Evolutionary conservation across 2,329 filamentous ascomycete genomes (phyloP).

Genomic region (Epichloe hybrida): DNA sequence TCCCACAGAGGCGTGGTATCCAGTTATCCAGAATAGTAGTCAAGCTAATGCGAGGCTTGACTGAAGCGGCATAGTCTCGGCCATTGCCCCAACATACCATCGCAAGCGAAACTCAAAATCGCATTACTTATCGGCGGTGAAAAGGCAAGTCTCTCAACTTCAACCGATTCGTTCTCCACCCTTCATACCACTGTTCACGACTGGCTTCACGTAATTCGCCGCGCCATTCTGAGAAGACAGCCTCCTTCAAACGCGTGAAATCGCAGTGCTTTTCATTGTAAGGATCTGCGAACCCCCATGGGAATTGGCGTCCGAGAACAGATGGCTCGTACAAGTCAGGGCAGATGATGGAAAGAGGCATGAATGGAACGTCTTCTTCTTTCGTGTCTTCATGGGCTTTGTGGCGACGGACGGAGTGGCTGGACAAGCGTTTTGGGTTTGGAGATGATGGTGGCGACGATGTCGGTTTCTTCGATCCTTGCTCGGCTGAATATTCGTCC

Average conservation of each 20-base stretch:
- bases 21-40: neutral
- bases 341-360: slow-evolving; percentile 87
- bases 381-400: slow-evolving; percentile 32
- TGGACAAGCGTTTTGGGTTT: slow-evolving; percentile 32
- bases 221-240: slow-evolving; percentile 89
- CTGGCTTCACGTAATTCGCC: slow-evolving; percentile 80
- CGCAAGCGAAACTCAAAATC: neutral
- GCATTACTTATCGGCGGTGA: slow-evolving; percentile 18
- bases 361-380: slow-evolving; percentile 48
- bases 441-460: slow-evolving; percentile 22
- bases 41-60: neutral
- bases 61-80: neutral
- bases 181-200: slow-evolving; percentile 87
- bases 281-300: slow-evolving; percentile 94
- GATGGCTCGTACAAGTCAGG: slow-evolving; percentile 80
- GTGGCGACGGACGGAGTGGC: slow-evolving; percentile 29
- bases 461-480: slow-evolving; percentile 10
- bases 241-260: slow-evolving; percentile 79
- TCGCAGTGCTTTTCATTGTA: slow-evolving; percentile 88
- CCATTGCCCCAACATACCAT: neutral
- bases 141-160: slow-evolving; percentile 36
- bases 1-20: neutral
- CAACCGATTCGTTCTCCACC: slow-evolving; percentile 69
- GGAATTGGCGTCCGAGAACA: slow-evolving; percentile 73
- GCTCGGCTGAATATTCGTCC: slow-evolving; percentile 15